Evolutionary conservation across 2,329 filamentous ascomycete genomes (phyloP).

Genomic region (Colletotrichum tofieldiae): DNA sequence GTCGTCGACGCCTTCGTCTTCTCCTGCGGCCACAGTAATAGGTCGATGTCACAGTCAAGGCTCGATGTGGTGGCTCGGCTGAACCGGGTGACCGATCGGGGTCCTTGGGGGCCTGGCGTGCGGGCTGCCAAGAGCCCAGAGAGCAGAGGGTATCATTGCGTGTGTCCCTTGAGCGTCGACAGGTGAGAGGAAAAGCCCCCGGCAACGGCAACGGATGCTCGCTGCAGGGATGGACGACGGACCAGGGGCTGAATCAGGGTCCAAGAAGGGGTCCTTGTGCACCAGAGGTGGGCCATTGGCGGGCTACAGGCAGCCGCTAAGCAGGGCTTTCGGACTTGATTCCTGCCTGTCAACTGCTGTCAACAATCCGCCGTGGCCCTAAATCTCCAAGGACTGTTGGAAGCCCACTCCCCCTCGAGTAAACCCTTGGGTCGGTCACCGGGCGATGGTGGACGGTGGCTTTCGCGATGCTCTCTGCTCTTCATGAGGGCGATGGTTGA

Average conservation of each 20-base stretch:
- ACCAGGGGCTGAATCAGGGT: conserved; percentile 42
- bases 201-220: conserved; percentile 29
- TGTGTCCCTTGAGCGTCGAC: not conserved
- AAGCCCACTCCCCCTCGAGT: not conserved
- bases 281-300: not conserved
- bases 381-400: not conserved
- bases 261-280: conserved; percentile 10
- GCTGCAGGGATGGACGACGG: conserved; percentile 33
- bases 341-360: not conserved
- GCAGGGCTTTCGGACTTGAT: conserved; percentile 8
- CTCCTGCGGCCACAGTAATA: not conserved
- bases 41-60: conserved; percentile 34
- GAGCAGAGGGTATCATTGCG: conserved; percentile 8
- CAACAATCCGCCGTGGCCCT: not conserved
- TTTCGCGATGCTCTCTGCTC: not conserved
- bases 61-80: conserved; percentile 36
- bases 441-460: not conserved
- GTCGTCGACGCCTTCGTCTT: not conserved
- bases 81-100: conserved; percentile 29
- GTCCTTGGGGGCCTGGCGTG: conserved; percentile 27
- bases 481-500: not conserved
- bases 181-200: not conserved
- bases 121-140: not conserved
- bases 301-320: not conserved
- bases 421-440: not conserved